Percentiles rank a stretch among this genome's conserved stretches.
Conservation (phyloP, 2,329 filamentous ascomycete genomes). For the Sporothrix inflata region DNA sequence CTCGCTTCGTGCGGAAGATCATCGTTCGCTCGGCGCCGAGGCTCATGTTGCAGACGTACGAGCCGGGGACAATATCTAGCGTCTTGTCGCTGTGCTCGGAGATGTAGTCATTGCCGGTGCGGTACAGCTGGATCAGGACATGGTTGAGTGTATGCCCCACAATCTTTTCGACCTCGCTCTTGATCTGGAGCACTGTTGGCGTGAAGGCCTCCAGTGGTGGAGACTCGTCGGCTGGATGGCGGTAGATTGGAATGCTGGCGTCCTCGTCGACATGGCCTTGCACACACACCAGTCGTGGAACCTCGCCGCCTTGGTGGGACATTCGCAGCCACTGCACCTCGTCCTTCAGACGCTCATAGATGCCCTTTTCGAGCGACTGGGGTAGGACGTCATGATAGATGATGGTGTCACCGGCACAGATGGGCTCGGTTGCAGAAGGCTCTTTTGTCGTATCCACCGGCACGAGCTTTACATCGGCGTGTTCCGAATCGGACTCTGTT, state of each 20-base stretch:
- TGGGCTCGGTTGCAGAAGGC: conserved; percentile 48
- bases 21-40: conserved; percentile 91
- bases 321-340: conserved; percentile 90
- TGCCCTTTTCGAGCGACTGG: conserved; percentile 53
- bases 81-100: conserved; percentile 98
- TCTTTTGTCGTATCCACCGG: conserved; percentile 24
- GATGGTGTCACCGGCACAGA: conserved; percentile 81
- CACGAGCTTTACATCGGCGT: background rate
- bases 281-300: conserved; percentile 87
- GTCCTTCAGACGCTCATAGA: conserved; percentile 70
- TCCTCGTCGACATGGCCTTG: conserved; percentile 73
- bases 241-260: conserved; percentile 84
- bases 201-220: conserved; percentile 78
- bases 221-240: conserved; percentile 88
- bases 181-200: conserved; percentile 69
- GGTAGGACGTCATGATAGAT: conserved; percentile 74
- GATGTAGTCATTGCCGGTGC: conserved; percentile 86
- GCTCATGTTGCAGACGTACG: conserved; percentile 89
- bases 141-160: conserved; percentile 87
- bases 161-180: conserved; percentile 67
- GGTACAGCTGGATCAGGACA: conserved; percentile 89
- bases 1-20: conserved; percentile 82
- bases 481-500: background rate
- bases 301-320: conserved; percentile 88
- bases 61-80: conserved; percentile 79